phyloP scores from a whole-genome alignment of 2,329 filamentous ascomycete genomes.

The Fusarium succisae region DNA sequence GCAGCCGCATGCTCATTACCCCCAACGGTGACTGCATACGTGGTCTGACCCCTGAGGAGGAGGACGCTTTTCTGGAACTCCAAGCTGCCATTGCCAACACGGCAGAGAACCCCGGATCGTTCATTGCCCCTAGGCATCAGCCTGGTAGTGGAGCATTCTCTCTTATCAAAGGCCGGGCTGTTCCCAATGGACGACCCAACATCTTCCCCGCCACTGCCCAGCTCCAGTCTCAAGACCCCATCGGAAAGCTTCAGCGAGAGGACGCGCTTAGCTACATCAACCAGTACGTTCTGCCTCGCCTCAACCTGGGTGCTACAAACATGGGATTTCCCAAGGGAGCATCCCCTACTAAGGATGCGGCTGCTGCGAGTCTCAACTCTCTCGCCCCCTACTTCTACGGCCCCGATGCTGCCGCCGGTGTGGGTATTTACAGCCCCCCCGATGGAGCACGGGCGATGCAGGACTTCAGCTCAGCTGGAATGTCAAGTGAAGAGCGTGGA shows the following conservation, averaged over 20 bases:
- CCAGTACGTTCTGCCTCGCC: slow-evolving; percentile 70
- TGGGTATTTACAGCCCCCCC: slow-evolving; percentile 54
- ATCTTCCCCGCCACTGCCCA: slow-evolving; percentile 65
- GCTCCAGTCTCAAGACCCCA: slow-evolving; percentile 63
- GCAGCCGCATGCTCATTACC: slow-evolving; percentile 75
- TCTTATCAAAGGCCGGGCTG: slow-evolving; percentile 70
- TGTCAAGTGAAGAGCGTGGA: slow-evolving; percentile 43
- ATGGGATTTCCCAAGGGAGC: slow-evolving; percentile 52
- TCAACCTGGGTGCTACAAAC: slow-evolving; percentile 63
- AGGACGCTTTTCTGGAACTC: slow-evolving; percentile 74
- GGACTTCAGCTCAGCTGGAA: slow-evolving; percentile 46
- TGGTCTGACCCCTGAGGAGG: slow-evolving; percentile 73
- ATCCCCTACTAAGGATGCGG: slow-evolving; percentile 54
- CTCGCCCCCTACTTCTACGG: slow-evolving; percentile 67
- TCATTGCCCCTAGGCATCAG: slow-evolving; percentile 65
- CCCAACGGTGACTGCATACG: slow-evolving; percentile 81
- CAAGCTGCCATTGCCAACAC: slow-evolving; percentile 66
- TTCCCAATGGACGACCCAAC: slow-evolving; percentile 69
- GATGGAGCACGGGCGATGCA: slow-evolving; percentile 49
- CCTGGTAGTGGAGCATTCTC: slow-evolving; percentile 65
- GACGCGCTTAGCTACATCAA: slow-evolving; percentile 75
- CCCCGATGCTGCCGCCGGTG: slow-evolving; percentile 55
- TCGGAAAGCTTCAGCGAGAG: slow-evolving; percentile 72
- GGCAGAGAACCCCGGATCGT: slow-evolving; percentile 63
- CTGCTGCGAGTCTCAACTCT: slow-evolving; percentile 62